A percentile compares a stretch with the other conserved stretches of the same genome.
phyloP scores from a whole-genome alignment of 2,329 filamentous ascomycete species.

The Cadophora gregata region DNA sequence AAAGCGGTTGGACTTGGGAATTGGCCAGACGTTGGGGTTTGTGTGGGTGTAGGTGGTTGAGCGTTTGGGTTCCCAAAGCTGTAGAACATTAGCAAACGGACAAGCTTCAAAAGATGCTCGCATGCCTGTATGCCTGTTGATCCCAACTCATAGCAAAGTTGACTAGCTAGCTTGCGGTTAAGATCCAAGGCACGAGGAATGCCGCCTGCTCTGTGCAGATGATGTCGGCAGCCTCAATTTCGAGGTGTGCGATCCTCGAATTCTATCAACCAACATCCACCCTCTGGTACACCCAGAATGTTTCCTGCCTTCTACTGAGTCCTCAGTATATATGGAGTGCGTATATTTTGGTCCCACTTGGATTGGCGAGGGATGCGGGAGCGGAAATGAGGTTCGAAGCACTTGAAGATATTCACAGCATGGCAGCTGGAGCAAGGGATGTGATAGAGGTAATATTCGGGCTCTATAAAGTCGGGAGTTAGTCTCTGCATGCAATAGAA shows the following conservation, averaged over 20 bases:
- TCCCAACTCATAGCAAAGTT: slow-evolving; percentile 68
- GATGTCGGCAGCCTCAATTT: slow-evolving; percentile 13
- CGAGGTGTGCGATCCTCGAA: slow-evolving; percentile 20
- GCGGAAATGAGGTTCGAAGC: slow-evolving; percentile 26
- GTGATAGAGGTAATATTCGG: neutral
- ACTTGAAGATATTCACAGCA: slow-evolving; percentile 31
- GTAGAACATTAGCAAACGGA: slow-evolving; percentile 45
- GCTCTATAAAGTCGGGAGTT: slow-evolving; percentile 9
- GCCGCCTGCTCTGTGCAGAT: slow-evolving; percentile 30
- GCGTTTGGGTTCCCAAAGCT: slow-evolving; percentile 70
- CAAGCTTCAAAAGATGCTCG: neutral
- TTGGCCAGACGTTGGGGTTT: slow-evolving; percentile 59
- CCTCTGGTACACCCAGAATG: slow-evolving; percentile 24
- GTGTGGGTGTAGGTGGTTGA: slow-evolving; percentile 63
- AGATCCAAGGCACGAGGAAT: slow-evolving; percentile 34
- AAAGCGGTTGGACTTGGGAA: slow-evolving; percentile 60
- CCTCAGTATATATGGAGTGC: slow-evolving; percentile 19
- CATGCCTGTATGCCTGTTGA: slow-evolving; percentile 60
- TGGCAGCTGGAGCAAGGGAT: slow-evolving; percentile 28
- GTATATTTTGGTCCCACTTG: slow-evolving; percentile 16
- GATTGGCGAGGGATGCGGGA: slow-evolving; percentile 17
- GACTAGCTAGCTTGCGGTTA: slow-evolving; percentile 29
- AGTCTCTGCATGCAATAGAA: slow-evolving; percentile 16
- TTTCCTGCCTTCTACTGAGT: neutral
- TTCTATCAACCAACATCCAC: slow-evolving; percentile 28